A percentile compares a stretch with the other conserved stretches of the same genome.
These are phyloP conservation scores for Phytophthora colocasiae DNA, from an alignment of 352 stramenopile species.

Conservation along the genomic window DNA sequence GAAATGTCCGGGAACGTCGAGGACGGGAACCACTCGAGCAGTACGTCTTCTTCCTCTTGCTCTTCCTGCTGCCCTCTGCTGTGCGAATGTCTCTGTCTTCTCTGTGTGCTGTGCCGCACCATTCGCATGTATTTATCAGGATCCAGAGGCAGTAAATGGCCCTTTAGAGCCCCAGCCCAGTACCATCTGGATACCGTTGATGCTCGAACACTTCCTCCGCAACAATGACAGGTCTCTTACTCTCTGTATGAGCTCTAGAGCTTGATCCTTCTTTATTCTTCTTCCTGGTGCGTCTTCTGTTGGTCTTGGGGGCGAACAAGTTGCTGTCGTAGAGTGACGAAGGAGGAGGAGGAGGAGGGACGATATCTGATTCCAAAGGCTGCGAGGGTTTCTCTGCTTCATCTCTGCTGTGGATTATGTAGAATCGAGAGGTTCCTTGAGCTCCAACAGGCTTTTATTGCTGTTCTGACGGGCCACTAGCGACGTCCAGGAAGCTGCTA, in stretches of 20 bases:
- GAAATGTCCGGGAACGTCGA: conserved; percentile 61
- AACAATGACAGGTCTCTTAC: conserved; percentile 29
- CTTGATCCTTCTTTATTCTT: background rate
- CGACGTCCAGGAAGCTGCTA: conserved; percentile 21
- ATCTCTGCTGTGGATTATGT: background rate
- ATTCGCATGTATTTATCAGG: conserved; percentile 71
- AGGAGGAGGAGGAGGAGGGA: background rate
- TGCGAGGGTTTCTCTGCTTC: background rate
- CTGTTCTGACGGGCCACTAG: background rate
- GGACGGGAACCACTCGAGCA: conserved; percentile 50
- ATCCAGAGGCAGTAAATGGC: conserved; percentile 75
- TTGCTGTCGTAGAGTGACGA: conserved; percentile 38
- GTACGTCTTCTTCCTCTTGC: conserved; percentile 20
- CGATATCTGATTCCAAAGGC: background rate
- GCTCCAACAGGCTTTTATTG: conserved; percentile 19
- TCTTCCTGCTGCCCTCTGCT: background rate
- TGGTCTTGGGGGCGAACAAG: conserved; percentile 25
- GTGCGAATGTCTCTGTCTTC: conserved; percentile 10
- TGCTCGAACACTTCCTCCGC: conserved; percentile 74
- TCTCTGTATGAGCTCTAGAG: background rate
- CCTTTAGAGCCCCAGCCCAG: conserved; percentile 80
- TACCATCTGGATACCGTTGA: conserved; percentile 73
- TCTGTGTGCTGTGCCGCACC: conserved; percentile 25
- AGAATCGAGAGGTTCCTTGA: conserved; percentile 13
- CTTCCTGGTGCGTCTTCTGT: conserved; percentile 3